phyloP scores from a whole-genome alignment of 1,284 basidiomycete genomes.

The Inonotus hispidus region DNA sequence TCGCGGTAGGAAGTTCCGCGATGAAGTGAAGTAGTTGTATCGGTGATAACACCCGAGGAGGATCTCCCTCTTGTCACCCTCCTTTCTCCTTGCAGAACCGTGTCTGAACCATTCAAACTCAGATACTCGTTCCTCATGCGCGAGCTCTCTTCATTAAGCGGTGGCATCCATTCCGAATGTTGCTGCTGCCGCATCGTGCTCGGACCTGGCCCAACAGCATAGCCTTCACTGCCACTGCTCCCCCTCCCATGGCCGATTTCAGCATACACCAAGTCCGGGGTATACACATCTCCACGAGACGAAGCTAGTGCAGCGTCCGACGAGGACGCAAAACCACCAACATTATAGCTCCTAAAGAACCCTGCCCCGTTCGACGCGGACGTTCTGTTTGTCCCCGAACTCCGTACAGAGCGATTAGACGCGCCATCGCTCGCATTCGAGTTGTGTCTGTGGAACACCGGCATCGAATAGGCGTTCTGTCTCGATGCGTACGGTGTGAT shows the following conservation, averaged over 20 bases:
- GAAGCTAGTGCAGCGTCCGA: constrained; percentile 34
- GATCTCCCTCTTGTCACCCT: background rate
- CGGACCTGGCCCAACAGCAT: constrained; percentile 17
- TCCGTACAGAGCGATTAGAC: constrained; percentile 39
- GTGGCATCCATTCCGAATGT: constrained; percentile 17
- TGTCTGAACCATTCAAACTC: constrained; percentile 5
- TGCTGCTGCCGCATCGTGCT: constrained; percentile 15
- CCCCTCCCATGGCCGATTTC: constrained; percentile 73
- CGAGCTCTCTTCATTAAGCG: constrained; percentile 19
- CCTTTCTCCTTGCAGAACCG: background rate
- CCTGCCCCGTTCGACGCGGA: constrained; percentile 42
- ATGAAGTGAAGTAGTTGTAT: constrained; percentile 1
- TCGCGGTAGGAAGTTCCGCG: constrained; percentile 22
- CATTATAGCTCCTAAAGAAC: constrained; percentile 57
- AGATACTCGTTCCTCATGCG: constrained; percentile 26
- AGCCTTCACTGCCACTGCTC: constrained; percentile 27
- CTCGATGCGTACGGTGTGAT: constrained; percentile 34
- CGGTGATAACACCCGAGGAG: background rate
- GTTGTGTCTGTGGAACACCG: constrained; percentile 12
- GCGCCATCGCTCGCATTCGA: constrained; percentile 25
- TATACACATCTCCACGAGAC: constrained; percentile 52
- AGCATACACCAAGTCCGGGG: constrained; percentile 68
- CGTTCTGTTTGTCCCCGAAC: constrained; percentile 41
- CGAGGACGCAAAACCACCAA: background rate
- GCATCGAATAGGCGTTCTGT: constrained; percentile 1